These are phyloP conservation scores for Orobanche coerulescens DNA, from an alignment of 257 asterid species.

Conservation along the genomic window DNA sequence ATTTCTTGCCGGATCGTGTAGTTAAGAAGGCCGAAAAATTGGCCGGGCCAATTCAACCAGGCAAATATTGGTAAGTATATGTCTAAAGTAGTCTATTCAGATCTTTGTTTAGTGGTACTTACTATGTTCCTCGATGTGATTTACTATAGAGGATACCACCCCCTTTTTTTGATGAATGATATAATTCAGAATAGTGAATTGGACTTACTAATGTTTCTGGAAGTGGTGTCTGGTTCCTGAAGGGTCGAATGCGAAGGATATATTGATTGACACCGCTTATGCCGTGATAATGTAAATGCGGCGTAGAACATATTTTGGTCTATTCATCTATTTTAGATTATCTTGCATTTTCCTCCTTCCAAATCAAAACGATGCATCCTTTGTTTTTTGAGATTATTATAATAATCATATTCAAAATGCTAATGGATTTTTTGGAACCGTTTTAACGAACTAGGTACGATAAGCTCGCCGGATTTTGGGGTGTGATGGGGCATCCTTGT, in stretches of 20 bases:
- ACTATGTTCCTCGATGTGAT: too few species aligned
- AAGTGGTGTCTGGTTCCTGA: background rate
- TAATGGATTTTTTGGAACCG: constrained; percentile 16
- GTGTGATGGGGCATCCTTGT: constrained; percentile 90
- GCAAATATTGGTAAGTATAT: constrained; percentile 70
- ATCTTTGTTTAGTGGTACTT: too few species aligned
- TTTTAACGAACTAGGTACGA: constrained; percentile 61
- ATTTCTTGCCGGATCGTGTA: constrained; percentile 47
- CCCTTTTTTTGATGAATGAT: background rate
- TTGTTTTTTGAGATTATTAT: background rate
- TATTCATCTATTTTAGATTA: background rate
- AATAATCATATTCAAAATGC: constrained; percentile 11
- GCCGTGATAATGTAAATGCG: background rate
- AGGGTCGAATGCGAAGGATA: background rate
- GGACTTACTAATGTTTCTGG: background rate
- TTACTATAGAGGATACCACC: background rate
- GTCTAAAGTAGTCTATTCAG: constrained; percentile 13
- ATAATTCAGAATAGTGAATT: background rate
- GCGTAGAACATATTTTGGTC: background rate
- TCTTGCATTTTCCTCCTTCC: constrained; percentile 4
- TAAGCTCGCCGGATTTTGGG: constrained; percentile 90
- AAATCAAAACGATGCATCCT: background rate
- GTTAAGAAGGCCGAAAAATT: constrained; percentile 85
- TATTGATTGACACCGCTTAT: background rate
- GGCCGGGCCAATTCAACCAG: constrained; percentile 89